Base-by-base conservation (phyloP, 805 yeast genomes). In the Metschnikowia chrysomelidarum region DNA sequence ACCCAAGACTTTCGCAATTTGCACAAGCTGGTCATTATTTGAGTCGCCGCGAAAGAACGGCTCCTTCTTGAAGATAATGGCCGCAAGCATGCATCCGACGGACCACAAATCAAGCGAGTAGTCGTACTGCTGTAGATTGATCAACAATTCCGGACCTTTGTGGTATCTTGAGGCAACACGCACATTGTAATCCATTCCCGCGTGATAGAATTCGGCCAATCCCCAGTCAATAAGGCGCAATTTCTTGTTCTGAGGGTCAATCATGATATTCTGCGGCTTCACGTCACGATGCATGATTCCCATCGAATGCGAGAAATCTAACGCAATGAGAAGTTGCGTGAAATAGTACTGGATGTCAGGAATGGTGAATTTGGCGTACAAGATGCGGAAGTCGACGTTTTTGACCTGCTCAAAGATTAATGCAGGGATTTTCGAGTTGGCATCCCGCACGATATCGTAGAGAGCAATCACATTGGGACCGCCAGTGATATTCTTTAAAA, bases 251-350 rank as follows among this genome's bases (percentile, higher is more conserved):
- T 72, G 65, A 36, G 86, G 96, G 59, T 89, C 96, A 49, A 89
- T 89, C 96, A 89, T 89, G 45, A 89, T 85, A 60, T 89, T 89
- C 53, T 89, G 95, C 8, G 97, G 97, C 60, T 89, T 89, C 37
- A 89, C 96, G 61, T 89, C 97, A 57, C 97, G 73, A 56, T 89
- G 97, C 80, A 89, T 88, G 42, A 89, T 87, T 15, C 97, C 97
- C 87, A 84, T 84, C 9, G 95, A 85, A 62, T 89, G 97, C 24
- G 89, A 80, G 58, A 76, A 89, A 56, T 89, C 95, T 48, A 89
- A 69, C 9, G 96, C 96, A 50, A 75, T 80, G 44, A 89, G 70
- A 36, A 88, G 67, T 60, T 87, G 87, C 43, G 76, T 78, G 73
- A 88, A 83, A 59, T 89, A 88, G 65, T 71, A 87, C 49, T 87